A percentile compares a stretch with the other conserved stretches of the same genome.
phyloP scores from a whole-genome alignment of 345 rosid genomes.

The Arabidopsis arenosa region DNA sequence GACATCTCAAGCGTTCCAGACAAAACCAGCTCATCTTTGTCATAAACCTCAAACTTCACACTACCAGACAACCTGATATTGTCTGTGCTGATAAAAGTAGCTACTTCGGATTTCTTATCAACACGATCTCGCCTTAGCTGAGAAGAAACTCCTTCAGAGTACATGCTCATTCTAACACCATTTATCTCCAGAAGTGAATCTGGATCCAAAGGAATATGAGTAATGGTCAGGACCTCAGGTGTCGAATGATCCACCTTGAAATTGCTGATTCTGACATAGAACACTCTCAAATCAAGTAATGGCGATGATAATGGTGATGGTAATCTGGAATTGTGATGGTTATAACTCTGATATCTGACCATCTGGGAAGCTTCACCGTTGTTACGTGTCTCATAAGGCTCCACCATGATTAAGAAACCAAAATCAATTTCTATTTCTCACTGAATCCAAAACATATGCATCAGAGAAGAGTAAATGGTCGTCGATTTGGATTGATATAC shows the following conservation, averaged over 20 bases:
- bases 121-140: constrained; percentile 83
- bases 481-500: constrained; percentile 6
- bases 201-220: constrained; percentile 73
- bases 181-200: constrained; percentile 81
- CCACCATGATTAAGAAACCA: constrained; percentile 55
- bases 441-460: constrained; percentile 27
- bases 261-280: constrained; percentile 82
- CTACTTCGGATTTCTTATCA: constrained; percentile 80
- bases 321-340: constrained; percentile 54
- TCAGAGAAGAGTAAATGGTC: background rate
- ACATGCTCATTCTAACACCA: constrained; percentile 61
- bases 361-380: constrained; percentile 60
- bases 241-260: constrained; percentile 68
- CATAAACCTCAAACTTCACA: constrained; percentile 80
- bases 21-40: constrained; percentile 64
- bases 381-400: constrained; percentile 51
- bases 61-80: constrained; percentile 78
- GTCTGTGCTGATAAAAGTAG: constrained; percentile 89
- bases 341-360: constrained; percentile 64
- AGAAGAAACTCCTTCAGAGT: constrained; percentile 65
- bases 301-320: constrained; percentile 40
- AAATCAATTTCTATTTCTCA: constrained; percentile 24
- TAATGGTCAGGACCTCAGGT: constrained; percentile 75
- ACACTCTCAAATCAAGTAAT: constrained; percentile 88
- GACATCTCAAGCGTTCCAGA: constrained; percentile 80